Evolutionary conservation across 805 yeast genomes (phyloP).

Genomic region (Tetrapisispora phaffii): DNA sequence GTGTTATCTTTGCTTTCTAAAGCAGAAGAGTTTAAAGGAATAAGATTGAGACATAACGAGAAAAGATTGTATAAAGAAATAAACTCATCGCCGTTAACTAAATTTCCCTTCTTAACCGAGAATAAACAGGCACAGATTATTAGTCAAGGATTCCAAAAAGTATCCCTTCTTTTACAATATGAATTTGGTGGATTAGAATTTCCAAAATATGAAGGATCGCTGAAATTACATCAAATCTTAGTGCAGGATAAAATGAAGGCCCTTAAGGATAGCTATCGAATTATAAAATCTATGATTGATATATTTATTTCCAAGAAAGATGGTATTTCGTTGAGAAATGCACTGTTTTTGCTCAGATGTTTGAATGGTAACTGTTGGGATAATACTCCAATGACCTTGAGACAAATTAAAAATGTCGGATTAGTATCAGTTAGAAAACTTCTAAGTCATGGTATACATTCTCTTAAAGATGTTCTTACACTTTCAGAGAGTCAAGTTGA

Average conservation of each 20-base stretch:
- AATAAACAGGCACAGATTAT: slow-evolving; percentile 21
- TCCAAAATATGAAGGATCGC: slow-evolving; percentile 36
- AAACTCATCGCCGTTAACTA: slow-evolving; percentile 32
- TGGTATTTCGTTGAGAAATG: slow-evolving; percentile 32
- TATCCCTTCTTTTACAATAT: slow-evolving; percentile 37
- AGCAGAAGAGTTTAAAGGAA: slow-evolving; percentile 34
- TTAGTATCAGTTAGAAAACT: slow-evolving; percentile 33
- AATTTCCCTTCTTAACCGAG: slow-evolving; percentile 29
- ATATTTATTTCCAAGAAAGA: slow-evolving; percentile 35
- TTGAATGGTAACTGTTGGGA: slow-evolving; percentile 44
- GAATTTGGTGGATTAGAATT: slow-evolving; percentile 42
- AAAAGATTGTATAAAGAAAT: slow-evolving; percentile 37
- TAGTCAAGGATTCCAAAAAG: slow-evolving; percentile 30
- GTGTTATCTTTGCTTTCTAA: slow-evolving; percentile 26
- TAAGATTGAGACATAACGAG: slow-evolving; percentile 37
- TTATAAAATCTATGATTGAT: slow-evolving; percentile 38
- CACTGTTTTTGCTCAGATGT: slow-evolving; percentile 34
- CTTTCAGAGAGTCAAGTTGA: slow-evolving; percentile 33
- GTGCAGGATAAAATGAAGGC: slow-evolving; percentile 36
- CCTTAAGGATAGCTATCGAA: slow-evolving; percentile 35
- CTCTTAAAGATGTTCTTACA: slow-evolving; percentile 25
- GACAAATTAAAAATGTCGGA: slow-evolving; percentile 42
- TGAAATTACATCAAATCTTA: slow-evolving; percentile 32
- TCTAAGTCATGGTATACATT: slow-evolving; percentile 28
- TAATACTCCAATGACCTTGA: slow-evolving; percentile 34